Percentiles rank a stretch among this genome's conserved stretches.
Evolutionary conservation across 2,329 filamentous ascomycete genomes (phyloP).

Genomic region (Alternaria panax): DNA sequence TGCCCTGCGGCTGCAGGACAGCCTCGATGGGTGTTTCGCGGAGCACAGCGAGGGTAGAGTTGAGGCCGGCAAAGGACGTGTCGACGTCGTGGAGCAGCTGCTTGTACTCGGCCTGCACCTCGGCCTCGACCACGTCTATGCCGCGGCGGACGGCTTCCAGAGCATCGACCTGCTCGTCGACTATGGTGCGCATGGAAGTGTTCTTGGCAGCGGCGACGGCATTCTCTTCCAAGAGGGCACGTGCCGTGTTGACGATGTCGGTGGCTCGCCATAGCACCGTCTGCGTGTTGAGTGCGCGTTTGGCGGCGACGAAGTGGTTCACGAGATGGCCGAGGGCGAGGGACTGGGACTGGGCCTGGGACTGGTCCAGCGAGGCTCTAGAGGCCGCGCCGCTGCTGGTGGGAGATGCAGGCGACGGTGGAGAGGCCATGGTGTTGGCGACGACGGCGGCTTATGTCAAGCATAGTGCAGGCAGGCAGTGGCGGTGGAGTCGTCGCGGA

Average conservation of each 20-base stretch:
- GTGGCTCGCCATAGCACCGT: slow-evolving; percentile 84
- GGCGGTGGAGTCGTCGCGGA: neutral
- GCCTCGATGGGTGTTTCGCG: slow-evolving; percentile 69
- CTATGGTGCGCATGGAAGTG: slow-evolving; percentile 51
- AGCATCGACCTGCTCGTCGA: slow-evolving; percentile 55
- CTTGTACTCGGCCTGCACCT: slow-evolving; percentile 56
- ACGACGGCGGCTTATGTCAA: neutral
- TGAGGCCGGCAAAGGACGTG: slow-evolving; percentile 68
- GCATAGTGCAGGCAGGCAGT: neutral
- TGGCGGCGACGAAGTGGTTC: slow-evolving; percentile 82
- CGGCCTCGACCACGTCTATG: slow-evolving; percentile 52
- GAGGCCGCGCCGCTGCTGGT: slow-evolving; percentile 49
- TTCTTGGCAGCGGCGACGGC: slow-evolving; percentile 70
- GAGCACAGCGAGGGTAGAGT: slow-evolving; percentile 71
- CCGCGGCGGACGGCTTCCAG: slow-evolving; percentile 55
- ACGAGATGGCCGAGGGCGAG: slow-evolving; percentile 77
- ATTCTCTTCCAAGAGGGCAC: slow-evolving; percentile 77
- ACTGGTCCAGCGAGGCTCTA: slow-evolving; percentile 29
- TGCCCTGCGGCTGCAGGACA: slow-evolving; percentile 63
- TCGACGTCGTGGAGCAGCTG: slow-evolving; percentile 71
- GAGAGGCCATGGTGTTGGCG: slow-evolving; percentile 44
- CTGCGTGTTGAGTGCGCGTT: slow-evolving; percentile 85
- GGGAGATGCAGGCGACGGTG: slow-evolving; percentile 52
- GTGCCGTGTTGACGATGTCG: slow-evolving; percentile 80
- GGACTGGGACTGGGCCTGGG: slow-evolving; percentile 41